A percentile compares a stretch with the other conserved stretches of the same genome.
Evolutionary conservation across 306 rosid species (phyloP).

Genomic region (Trifolium subterraneum): DNA sequence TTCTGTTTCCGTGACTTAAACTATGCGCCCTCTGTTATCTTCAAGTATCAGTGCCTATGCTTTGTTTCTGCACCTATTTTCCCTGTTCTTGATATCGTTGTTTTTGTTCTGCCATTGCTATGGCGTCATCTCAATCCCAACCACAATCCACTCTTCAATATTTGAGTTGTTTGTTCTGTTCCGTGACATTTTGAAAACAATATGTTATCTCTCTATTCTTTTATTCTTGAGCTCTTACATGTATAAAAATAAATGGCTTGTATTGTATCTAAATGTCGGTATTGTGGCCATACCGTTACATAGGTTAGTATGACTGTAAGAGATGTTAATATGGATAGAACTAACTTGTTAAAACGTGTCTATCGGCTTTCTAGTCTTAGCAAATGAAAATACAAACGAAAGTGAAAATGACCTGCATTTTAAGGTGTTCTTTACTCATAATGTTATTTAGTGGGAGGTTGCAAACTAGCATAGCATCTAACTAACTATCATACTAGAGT

Average conservation of each 20-base stretch:
- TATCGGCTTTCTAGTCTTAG: not conserved
- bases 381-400: slow-evolving; percentile 11
- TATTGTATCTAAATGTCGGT: not conserved
- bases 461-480: not conserved
- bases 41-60: too few species aligned
- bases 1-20: too few species aligned
- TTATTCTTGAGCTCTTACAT: not conserved
- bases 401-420: not conserved
- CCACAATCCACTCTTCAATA: too few species aligned
- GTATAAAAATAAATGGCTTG: not conserved
- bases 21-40: too few species aligned
- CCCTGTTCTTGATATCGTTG: too few species aligned
- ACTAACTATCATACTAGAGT: not conserved
- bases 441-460: not conserved
- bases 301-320: not conserved
- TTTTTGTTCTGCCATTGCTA: too few species aligned
- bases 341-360: slow-evolving; percentile 4
- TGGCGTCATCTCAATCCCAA: too few species aligned
- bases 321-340: slow-evolving; percentile 5
- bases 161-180: too few species aligned
- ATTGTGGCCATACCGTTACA: not conserved
- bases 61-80: too few species aligned
- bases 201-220: too few species aligned
- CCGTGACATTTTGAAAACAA: too few species aligned
- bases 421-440: not conserved